Base-by-base conservation (phyloP, 345 rosid genomes). In the Alliaria petiolata region DNA sequence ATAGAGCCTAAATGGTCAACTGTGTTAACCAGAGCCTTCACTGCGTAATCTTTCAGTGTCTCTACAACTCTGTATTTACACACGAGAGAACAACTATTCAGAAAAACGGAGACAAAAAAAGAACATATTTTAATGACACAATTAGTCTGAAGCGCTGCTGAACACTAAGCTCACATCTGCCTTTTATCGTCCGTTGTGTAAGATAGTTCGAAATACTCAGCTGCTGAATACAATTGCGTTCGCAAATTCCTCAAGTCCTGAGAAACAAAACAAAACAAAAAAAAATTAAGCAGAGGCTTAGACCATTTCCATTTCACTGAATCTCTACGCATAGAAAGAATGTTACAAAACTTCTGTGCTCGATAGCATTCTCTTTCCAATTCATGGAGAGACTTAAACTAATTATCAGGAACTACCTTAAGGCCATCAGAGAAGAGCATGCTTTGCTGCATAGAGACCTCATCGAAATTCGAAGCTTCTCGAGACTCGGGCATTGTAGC, bases 1-100 rank as follows among this genome's bases (percentile, higher is more conserved):
- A 87, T 88, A n/a, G 97, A 91, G 52, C 98, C 98, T 61, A 93
- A 79, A 82, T 93, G 98, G 70, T 93, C 98, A 77, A 93, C 91
- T 0, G 98, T 93, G 72, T 89, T 93, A 69, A 93, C 96, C 25
- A 93, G 77, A 75, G 98, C 98, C 77, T 91, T 86, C 64, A 89
- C 79, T 3, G 97, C 87, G 58, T 93, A 93, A 73, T 92, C 98
- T 83, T 87, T 86, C 54, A 92, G 85, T 71, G 97, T 90, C 60
- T 93, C 98, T 8, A 86, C 86, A 81, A 93, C 97, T 51, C 98
- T 90, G 88, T 86, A 80, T 13, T 42, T 20, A 1, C 33, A 67
- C 43, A 53, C 6, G 31, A 61, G 30, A 20, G 45, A 33, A 11
- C 11, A 25, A 67, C 3, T 3, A 33, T 30, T 62, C 39, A 53